These are phyloP conservation scores for Ceriops zippeliana DNA, from an alignment of 345 rosid genomes.

Conservation along the genomic window DNA sequence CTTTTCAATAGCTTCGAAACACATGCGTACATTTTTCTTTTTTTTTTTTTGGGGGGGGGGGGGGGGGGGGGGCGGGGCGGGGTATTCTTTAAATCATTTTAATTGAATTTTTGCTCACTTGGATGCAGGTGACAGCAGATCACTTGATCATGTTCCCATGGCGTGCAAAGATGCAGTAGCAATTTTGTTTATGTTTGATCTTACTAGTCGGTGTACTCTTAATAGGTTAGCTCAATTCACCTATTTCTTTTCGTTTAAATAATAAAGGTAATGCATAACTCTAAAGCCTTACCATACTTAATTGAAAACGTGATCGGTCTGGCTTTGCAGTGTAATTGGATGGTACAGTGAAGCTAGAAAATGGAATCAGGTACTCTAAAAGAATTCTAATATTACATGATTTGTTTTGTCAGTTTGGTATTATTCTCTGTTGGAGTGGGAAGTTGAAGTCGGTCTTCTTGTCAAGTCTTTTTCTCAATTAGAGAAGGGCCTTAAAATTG, in stretches of 20 bases:
- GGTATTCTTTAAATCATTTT: neutral
- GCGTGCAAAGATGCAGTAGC: constrained; percentile 99
- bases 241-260: neutral
- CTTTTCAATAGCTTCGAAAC: neutral
- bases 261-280: neutral
- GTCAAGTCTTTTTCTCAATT: neutral
- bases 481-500: neutral
- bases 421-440: neutral
- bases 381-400: neutral
- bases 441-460: neutral
- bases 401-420: neutral
- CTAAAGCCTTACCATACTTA: neutral
- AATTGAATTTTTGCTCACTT: neutral
- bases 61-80: too few relatives aligned
- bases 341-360: constrained; percentile 90
- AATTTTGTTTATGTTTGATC: constrained; percentile 94
- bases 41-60: too few relatives aligned
- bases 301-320: neutral
- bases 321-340: constrained; percentile 54
- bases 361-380: constrained; percentile 78
- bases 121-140: constrained; percentile 54
- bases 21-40: neutral
- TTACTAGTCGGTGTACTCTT: constrained; percentile 91
- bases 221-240: constrained; percentile 46
- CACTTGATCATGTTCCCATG: constrained; percentile 74